Percentiles rank a stretch among this genome's conserved stretches.
Conservation (phyloP, 768 basidiomycete genomes). For the Boletus vermiculosoides region DNA sequence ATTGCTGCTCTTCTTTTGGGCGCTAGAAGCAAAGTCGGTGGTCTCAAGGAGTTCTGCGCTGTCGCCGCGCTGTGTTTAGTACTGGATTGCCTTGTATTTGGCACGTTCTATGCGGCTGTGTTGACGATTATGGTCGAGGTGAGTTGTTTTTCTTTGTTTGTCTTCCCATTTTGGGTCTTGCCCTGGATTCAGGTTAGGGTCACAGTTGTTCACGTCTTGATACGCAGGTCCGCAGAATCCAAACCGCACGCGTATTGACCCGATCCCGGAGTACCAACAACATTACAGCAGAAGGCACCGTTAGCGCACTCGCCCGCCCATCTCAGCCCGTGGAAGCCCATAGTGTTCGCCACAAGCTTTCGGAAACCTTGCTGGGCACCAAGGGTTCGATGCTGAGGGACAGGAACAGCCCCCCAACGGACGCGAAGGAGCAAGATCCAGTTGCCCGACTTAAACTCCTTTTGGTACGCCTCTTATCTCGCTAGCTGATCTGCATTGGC, state of each 20-base stretch:
- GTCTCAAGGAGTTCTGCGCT: constrained; percentile 91
- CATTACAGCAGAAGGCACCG: constrained; percentile 30
- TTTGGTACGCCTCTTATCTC: constrained; percentile 49
- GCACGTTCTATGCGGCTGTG: constrained; percentile 87
- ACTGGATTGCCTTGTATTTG: constrained; percentile 85
- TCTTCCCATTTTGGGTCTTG: background rate
- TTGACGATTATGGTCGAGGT: constrained; percentile 97
- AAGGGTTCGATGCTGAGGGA: constrained; percentile 49
- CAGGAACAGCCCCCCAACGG: constrained; percentile 40
- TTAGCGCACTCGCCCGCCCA: constrained; percentile 30
- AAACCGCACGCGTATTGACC: constrained; percentile 53
- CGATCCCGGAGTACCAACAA: constrained; percentile 35
- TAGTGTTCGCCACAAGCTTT: constrained; percentile 26
- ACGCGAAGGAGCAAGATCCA: constrained; percentile 68
- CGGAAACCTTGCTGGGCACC: constrained; percentile 39
- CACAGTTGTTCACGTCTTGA: constrained; percentile 8
- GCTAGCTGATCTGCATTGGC: background rate
- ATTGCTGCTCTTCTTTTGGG: constrained; percentile 87
- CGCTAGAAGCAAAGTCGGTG: constrained; percentile 82
- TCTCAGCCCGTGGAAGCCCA: constrained; percentile 18
- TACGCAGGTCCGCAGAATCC: constrained; percentile 66
- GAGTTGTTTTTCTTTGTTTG: constrained; percentile 27
- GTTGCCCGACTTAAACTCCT: constrained; percentile 87
- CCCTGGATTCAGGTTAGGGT: constrained; percentile 11
- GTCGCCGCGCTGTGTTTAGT: constrained; percentile 86